Percentiles rank a stretch among this genome's conserved stretches.
phyloP scores from a whole-genome alignment of 2,329 filamentous ascomycete species.

The Epichloe aotearoae region DNA sequence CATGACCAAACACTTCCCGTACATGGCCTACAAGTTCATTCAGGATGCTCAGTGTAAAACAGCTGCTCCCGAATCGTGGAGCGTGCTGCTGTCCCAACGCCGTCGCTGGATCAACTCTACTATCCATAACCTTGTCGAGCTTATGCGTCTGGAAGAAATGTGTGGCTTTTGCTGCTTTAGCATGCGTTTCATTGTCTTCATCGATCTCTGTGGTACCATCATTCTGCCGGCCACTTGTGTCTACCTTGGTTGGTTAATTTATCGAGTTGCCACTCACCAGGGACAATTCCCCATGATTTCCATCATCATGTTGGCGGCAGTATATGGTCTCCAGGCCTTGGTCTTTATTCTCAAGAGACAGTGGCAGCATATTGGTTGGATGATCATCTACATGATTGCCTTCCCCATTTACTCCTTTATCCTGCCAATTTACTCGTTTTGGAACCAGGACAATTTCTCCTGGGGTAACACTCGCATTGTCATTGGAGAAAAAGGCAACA shows the following conservation, averaged over 20 bases:
- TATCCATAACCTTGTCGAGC: conserved; percentile 86
- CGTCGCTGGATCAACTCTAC: conserved; percentile 99
- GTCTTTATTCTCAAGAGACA: conserved; percentile 96
- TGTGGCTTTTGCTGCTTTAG: conserved; percentile 98
- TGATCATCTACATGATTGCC: conserved; percentile 96
- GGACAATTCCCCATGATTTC: conserved; percentile 80
- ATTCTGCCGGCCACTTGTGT: conserved; percentile 80
- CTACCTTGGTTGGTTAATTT: conserved; percentile 82
- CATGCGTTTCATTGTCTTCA: conserved; percentile 92
- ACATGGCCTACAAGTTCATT: conserved; percentile 93
- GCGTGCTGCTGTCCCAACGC: conserved; percentile 88
- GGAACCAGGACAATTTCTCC: conserved; percentile 97
- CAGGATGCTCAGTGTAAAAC: conserved; percentile 88
- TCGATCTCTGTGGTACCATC: conserved; percentile 85
- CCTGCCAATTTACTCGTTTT: conserved; percentile 94
- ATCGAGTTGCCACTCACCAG: conserved; percentile 52
- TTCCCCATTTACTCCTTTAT: conserved; percentile 89
- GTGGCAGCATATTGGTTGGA: conserved; percentile 98
- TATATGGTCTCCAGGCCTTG: conserved; percentile 89
- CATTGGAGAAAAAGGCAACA: conserved; percentile 82
- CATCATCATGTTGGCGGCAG: conserved; percentile 74
- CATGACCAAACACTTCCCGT: conserved; percentile 96
- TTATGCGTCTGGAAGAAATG: conserved; percentile 82
- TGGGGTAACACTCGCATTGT: conserved; percentile 99
- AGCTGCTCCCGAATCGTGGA: conserved; percentile 87